Evolutionary conservation across 225 moss, liverwort and hornwort genomes (phyloP), one percentile per base, ranked within the genome.

Genomic region (Marchantia polymorpha): DNA sequence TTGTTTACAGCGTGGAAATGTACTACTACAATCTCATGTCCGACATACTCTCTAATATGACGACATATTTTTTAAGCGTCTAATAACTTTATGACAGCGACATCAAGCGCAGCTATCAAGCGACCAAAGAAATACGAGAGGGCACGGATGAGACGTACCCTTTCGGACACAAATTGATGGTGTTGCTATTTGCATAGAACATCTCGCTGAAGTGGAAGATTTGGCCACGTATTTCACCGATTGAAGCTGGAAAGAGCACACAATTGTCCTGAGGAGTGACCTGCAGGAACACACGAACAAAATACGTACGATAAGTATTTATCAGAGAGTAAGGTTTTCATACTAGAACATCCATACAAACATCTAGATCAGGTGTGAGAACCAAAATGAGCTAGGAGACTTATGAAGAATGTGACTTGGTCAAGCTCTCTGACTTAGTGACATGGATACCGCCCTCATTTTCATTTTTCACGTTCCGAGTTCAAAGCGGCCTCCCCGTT

Each of bases 181-280:
- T 76, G 60, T 82, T 90, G 73, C 81, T 79, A 39, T 61, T 78
- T 59, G 86, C 81, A 54, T 91, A 89, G 74, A 89, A 90, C 53
- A 90, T 78, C 79, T 92, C 89, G 80, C 87, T 75, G 59, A 90
- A 90, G 80, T 92, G 90, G 67, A 87, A 87, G 31, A 90, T 78
- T 85, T 92, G 90, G 64, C 91, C 91, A 72, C 89, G 83, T 78
- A 92, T 90, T 87, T 90, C 87, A 64, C 91, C 91, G 31, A 90
- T 73, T 77, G 72, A 79, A 79, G 90, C 83, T 61, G 90, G 90
- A 79, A 92, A 92, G 64, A 92, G 88, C 64, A 90, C 81, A 83
- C 90, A 89, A 64, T 87, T 90, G 56, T 86, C 79, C 77, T 82
- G 84, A 81, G 91, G 91, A 54, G 83, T 90, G 53, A 92, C 91